These are phyloP conservation scores for Entomortierella parvispora DNA, from an alignment of 192 early-diverging fungal genomes.

Conservation along the genomic window DNA sequence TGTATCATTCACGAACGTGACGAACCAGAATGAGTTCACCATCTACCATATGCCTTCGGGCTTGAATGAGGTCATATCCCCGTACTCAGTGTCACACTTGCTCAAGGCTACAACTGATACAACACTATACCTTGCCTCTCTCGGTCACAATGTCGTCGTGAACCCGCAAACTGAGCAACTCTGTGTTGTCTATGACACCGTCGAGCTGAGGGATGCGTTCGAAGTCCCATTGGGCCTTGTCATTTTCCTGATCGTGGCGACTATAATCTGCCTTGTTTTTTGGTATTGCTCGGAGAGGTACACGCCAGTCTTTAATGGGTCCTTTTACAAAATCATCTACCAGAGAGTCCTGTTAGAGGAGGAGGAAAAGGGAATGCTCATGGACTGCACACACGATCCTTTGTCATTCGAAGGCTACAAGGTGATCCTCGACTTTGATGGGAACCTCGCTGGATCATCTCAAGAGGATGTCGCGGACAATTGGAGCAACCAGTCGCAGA, in stretches of 20 bases:
- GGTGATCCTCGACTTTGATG: background rate
- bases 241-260: background rate
- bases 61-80: background rate
- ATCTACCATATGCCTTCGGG: background rate
- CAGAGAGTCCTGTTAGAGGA: background rate
- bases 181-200: constrained; percentile 1
- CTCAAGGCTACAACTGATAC: background rate
- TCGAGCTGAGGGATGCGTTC: constrained; percentile 14
- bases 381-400: background rate
- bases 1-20: background rate
- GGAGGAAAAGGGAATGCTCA: background rate
- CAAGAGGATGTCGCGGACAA: background rate
- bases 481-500: background rate
- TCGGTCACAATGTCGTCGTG: constrained; percentile 4
- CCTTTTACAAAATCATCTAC: constrained; percentile 7
- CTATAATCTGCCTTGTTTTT: background rate
- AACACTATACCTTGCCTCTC: constrained; percentile 2
- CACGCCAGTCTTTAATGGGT: background rate
- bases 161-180: background rate
- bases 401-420: constrained; percentile 5
- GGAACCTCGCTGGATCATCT: background rate
- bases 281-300: background rate
- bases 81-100: constrained; percentile 1
- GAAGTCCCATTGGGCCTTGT: background rate
- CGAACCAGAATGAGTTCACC: constrained; percentile 5